These are phyloP conservation scores for Solanum pennellii DNA, from an alignment of 257 asterid genomes.

Conservation along the genomic window DNA sequence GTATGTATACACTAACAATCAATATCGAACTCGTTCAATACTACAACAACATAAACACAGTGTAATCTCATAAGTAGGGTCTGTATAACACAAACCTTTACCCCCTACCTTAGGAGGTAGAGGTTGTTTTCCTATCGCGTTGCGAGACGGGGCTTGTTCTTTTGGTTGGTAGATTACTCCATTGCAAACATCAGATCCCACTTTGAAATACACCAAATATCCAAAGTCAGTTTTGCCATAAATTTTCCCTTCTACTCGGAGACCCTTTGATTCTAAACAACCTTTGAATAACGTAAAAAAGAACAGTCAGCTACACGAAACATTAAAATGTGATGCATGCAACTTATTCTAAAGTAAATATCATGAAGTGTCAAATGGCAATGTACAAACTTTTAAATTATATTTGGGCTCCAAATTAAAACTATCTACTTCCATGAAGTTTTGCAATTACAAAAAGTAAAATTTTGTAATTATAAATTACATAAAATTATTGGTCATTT, in stretches of 20 bases:
- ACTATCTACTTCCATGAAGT: too few species aligned
- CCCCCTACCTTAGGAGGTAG: neutral
- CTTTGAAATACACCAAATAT: constrained; percentile 48
- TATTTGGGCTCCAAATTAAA: too few species aligned
- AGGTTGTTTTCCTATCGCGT: neutral
- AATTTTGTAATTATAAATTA: too few species aligned
- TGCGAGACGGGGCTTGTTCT: neutral
- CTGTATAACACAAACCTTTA: neutral
- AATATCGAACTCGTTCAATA: neutral
- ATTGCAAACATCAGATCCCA: constrained; percentile 44
- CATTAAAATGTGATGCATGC: neutral
- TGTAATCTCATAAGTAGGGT: neutral
- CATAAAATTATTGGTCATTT: too few species aligned
- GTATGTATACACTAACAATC: constrained; percentile 8
- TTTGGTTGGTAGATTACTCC: constrained; percentile 76
- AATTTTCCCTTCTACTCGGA: constrained; percentile 49
- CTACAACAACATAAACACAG: neutral
- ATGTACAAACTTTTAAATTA: neutral
- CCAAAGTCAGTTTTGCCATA: constrained; percentile 78
- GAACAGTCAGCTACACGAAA: neutral
- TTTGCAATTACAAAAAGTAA: too few species aligned
- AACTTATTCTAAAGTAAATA: neutral
- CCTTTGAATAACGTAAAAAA: neutral
- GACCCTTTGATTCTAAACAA: constrained; percentile 11
- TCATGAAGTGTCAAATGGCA: neutral